phyloP scores from a whole-genome alignment of 495 filamentous ascomycete species.

The Neurospora intermedia region DNA sequence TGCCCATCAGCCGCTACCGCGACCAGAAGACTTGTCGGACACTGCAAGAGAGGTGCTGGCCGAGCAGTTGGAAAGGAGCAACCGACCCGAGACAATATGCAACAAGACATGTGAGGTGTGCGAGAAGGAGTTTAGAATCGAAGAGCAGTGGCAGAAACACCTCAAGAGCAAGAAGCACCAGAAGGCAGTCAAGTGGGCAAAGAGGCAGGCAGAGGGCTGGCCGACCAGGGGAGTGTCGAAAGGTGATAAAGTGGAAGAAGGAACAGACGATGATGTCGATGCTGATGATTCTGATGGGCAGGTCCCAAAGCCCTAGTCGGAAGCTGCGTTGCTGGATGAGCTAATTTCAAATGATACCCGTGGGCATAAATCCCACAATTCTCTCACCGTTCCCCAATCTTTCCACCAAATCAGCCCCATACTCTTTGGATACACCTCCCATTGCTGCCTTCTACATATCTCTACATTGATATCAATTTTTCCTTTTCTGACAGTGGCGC shows the following conservation, averaged over 20 bases:
- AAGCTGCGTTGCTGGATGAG: background rate
- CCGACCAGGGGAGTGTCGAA: background rate
- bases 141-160: slow-evolving; percentile 69
- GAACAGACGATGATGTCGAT: background rate
- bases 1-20: slow-evolving; percentile 39
- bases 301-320: background rate
- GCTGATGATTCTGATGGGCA: background rate
- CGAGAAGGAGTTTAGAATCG: slow-evolving; percentile 51
- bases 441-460: background rate
- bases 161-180: slow-evolving; percentile 54
- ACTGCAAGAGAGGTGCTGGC: slow-evolving; percentile 46
- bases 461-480: background rate
- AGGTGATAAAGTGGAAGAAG: background rate
- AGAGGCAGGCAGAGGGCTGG: slow-evolving; percentile 11
- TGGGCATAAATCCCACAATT: background rate
- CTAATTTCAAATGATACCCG: background rate
- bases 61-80: slow-evolving; percentile 40
- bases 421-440: background rate
- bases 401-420: background rate
- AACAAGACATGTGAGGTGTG: slow-evolving; percentile 64
- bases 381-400: background rate
- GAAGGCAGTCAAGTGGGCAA: slow-evolving; percentile 13
- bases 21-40: slow-evolving; percentile 50
- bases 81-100: slow-evolving; percentile 32
- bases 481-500: background rate